Evolutionary conservation across 352 stramenopile genomes (phyloP), one percentile per base, ranked within the genome.

Genomic region (Phytophthora pinifolia): DNA sequence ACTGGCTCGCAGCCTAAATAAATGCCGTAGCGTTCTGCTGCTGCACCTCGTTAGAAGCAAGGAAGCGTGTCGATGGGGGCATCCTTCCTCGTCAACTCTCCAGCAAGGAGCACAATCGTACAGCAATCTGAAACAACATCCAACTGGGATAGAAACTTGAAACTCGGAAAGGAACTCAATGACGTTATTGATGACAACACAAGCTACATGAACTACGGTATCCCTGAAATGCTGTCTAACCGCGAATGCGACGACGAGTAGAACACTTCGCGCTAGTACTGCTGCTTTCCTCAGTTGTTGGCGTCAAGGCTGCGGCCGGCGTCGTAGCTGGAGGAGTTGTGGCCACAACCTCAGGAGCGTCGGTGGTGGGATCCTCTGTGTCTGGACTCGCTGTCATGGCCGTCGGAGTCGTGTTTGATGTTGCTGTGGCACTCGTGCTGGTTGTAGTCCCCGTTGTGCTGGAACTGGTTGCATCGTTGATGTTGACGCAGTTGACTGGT

Each of bases 401-500:
- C 25, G 35, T 32, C 41, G 52, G 37, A 9, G 39, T 49, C 5
- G 62, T 54, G 2, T 37, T 51, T 9, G 48, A 63, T 10, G 53
- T 47, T 10, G 41, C 15, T 1, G 60, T 54, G 13, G 62, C 39
- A 5, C 46, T 49, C 4, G 46, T 48, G 17, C 45, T 20, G 1
- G 58, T 33, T 20, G 61, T 46, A 0, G 54, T 34, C 17, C 53
- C 41, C 4, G 25, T 35, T 17, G 54, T 27, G 49, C 35, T 59
- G n/a, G 39, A 58, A 7, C 41, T 30, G 3, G 12, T 54, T 43
- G 15, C 45, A 32, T 30, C 47, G 39, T 76, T 63, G 17, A 71
- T 67, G 33, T 59, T 71, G 30, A 65, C 45, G 25, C 67, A 76
- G 51, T 80, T 70, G 20, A 74, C 60, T 68, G 42, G 22, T 27